Conservation (phyloP, 345 rosid genomes). For the Cardamine resedifolia region DNA sequence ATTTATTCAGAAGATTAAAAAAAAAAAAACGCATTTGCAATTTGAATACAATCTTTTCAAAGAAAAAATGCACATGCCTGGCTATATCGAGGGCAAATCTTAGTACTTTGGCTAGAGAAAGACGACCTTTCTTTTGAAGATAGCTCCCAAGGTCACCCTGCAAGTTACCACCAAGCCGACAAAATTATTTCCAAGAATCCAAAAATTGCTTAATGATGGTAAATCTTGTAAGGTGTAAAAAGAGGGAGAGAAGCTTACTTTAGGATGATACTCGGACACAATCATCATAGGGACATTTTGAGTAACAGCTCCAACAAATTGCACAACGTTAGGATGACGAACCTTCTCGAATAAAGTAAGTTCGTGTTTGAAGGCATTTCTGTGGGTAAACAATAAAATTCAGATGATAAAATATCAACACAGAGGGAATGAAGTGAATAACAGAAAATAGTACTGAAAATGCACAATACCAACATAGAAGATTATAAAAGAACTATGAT, state of each 20-base stretch:
- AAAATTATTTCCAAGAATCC: slow-evolving; percentile 11
- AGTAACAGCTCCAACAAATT: slow-evolving; percentile 99
- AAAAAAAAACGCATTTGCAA: not conserved
- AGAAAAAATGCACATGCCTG: slow-evolving; percentile 52
- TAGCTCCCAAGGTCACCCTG: slow-evolving; percentile 91
- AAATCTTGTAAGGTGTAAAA: not conserved
- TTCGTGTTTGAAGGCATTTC: slow-evolving; percentile 89
- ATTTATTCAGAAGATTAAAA: slow-evolving; percentile 14
- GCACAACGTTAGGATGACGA: slow-evolving; percentile 96
- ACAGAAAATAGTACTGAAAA: not conserved
- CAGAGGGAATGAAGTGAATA: not conserved
- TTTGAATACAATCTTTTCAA: not conserved
- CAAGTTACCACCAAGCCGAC: slow-evolving; percentile 21
- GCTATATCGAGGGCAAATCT: slow-evolving; percentile 91
- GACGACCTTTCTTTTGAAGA: slow-evolving; percentile 88
- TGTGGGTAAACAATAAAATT: slow-evolving; percentile 37
- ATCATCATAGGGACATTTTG: slow-evolving; percentile 99
- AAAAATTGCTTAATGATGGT: slow-evolving; percentile 1
- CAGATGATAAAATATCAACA: not conserved
- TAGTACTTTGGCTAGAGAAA: slow-evolving; percentile 73
- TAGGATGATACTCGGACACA: slow-evolving; percentile 82
- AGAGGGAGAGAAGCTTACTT: slow-evolving; percentile 50
- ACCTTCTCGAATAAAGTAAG: slow-evolving; percentile 86
- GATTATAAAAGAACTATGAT: not conserved
- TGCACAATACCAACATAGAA: not conserved